Evolutionary conservation across 768 basidiomycete genomes (phyloP).

Genomic region (Boletus reticulatus): DNA sequence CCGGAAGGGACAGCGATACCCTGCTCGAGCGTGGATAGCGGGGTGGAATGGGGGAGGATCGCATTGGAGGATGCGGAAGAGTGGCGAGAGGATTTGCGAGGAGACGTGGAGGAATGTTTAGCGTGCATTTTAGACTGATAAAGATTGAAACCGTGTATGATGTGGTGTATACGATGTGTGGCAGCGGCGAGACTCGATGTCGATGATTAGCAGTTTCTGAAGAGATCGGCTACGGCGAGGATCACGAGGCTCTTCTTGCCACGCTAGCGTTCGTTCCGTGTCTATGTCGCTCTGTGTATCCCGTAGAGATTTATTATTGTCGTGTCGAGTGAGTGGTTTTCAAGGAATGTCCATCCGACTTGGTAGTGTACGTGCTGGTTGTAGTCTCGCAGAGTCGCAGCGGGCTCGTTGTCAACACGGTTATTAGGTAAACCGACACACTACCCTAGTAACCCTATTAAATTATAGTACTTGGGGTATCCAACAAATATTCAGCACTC

Average conservation of each 20-base stretch:
- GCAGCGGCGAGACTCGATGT: neutral
- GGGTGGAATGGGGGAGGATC: constrained; percentile 21
- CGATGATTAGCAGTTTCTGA: constrained; percentile 3
- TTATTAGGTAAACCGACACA: constrained; percentile 18
- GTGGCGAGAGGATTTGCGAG: constrained; percentile 31
- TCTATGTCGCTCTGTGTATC: neutral
- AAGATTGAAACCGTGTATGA: neutral
- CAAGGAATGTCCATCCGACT: constrained; percentile 29
- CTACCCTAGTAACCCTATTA: no score
- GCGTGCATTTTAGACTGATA: constrained; percentile 21
- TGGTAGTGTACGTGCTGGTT: constrained; percentile 7
- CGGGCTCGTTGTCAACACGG: neutral
- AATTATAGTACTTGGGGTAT: no score
- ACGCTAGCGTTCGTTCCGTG: neutral
- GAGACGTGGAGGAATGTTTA: constrained; percentile 27
- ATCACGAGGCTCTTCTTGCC: neutral
- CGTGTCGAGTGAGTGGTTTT: constrained; percentile 13
- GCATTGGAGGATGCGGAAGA: constrained; percentile 21
- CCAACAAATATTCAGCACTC: neutral
- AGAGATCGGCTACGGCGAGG: constrained; percentile 13
- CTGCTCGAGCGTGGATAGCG: constrained; percentile 34
- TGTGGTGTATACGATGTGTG: constrained; percentile 10
- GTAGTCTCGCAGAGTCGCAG: neutral
- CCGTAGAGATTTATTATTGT: neutral
- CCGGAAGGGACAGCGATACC: constrained; percentile 29